phyloP scores from a whole-genome alignment of 2,329 filamentous ascomycete species.

The Microsporum canis region DNA sequence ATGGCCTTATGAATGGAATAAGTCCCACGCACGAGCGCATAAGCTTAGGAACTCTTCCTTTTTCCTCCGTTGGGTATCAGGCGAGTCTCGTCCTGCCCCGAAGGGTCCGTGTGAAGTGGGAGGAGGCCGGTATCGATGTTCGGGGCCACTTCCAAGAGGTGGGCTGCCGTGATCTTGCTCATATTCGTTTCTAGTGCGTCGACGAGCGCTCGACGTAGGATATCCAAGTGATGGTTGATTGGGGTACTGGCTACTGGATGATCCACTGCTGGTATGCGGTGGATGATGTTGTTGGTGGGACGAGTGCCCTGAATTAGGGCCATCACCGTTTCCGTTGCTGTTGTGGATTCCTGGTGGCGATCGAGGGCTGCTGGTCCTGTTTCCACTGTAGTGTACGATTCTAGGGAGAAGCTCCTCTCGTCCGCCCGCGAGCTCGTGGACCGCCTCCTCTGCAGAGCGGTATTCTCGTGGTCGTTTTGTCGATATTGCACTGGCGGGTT shows the following conservation, averaged over 20 bases:
- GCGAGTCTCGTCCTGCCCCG: constrained; percentile 62
- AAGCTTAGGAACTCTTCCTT: constrained; percentile 83
- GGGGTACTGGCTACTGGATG: constrained; percentile 17
- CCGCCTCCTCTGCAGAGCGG: constrained; percentile 89
- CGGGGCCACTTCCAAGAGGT: constrained; percentile 64
- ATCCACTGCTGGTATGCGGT: constrained; percentile 12
- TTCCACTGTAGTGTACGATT: constrained; percentile 87
- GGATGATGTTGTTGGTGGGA: constrained; percentile 20
- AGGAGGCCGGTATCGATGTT: constrained; percentile 31
- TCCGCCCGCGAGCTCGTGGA: constrained; percentile 81
- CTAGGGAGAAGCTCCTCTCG: constrained; percentile 84
- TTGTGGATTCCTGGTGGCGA: constrained; percentile 17
- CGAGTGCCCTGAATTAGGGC: background rate
- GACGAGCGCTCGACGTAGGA: constrained; percentile 38
- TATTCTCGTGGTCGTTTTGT: constrained; percentile 66
- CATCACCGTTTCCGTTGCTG: constrained; percentile 21
- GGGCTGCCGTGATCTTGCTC: constrained; percentile 78
- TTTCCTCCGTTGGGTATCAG: constrained; percentile 72
- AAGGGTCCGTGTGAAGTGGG: constrained; percentile 20
- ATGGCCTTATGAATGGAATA: constrained; percentile 70
- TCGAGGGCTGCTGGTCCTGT: constrained; percentile 74
- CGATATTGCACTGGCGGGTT: constrained; percentile 34
- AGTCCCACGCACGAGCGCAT: constrained; percentile 85
- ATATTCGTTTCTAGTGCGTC: constrained; percentile 78
- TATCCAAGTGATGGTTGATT: constrained; percentile 7